Base-by-base conservation (phyloP, 768 basidiomycete genomes). In the Agaricus bisporus region DNA sequence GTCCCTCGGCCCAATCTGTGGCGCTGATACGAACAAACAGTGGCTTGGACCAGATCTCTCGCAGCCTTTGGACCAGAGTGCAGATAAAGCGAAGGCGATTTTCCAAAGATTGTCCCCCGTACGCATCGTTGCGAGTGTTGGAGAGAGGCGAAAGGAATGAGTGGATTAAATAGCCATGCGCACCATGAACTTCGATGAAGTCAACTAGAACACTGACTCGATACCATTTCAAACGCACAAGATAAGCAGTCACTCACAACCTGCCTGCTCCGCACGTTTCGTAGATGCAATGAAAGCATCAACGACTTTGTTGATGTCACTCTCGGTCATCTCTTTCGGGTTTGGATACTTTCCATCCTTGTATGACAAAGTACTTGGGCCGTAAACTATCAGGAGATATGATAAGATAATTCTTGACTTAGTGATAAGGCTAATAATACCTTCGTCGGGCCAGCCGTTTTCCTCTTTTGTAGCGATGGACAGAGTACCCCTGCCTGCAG, bases 21-120 rank as follows among this genome's bases (percentile, higher is more conserved):
- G 83, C 86, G 49, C 81, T 82, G 44, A 88, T 73, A 18, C 85
- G 73, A 46, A 85, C 81, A 67, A 91, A 89, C 11, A 93, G 73
- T 3, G 90, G 87, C 54, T 80, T 68, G 4, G 63, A 56, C 87
- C 85, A 89, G 4, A 68, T 75, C 41, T 71, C 70, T 6, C 88
- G 80, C 25, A 80, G 68, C 20, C 70, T 63, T 41, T 75, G 62
- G 43, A 81, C 66, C 41, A 92, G 56, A 41, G 80, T 80, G 32
- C 90, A 72, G 2, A 85, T 76, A 56, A 81, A 80, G 22, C 88
- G 81, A 54, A 88, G 64, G 32, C 91, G 80, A 70, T 91, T 90
- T 59, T 83, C 81, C 35, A 92, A 71, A 7, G 76, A 66, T 57
- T 70, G 70, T 5, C 90, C 90, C 10, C 91, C 90, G 62, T 85